Evolutionary conservation across 2,329 filamentous ascomycete species (phyloP).

Genomic region (Sarocladium kiliense): DNA sequence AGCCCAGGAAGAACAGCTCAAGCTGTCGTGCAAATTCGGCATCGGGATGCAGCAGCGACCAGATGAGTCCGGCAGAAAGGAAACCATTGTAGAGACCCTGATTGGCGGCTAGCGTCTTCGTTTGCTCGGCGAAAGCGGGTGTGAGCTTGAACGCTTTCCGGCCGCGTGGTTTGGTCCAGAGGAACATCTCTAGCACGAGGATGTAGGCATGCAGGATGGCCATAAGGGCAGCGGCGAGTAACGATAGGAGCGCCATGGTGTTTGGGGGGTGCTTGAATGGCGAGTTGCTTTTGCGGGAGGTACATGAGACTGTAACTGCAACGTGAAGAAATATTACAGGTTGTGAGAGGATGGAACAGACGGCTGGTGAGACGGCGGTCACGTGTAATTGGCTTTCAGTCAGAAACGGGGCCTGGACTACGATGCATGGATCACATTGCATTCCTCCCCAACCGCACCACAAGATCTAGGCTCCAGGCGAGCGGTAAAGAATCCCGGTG

Average conservation of each 20-base stretch:
- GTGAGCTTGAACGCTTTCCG: slow-evolving; percentile 38
- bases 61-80: slow-evolving; percentile 41
- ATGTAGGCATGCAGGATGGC: slow-evolving; percentile 43
- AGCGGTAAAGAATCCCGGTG: no score
- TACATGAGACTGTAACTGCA: background rate
- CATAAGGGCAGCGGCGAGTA: slow-evolving; percentile 30
- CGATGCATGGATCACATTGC: background rate
- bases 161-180: slow-evolving; percentile 42
- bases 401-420: background rate
- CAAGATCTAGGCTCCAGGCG: no score
- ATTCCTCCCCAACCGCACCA: background rate
- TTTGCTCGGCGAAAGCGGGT: slow-evolving; percentile 39
- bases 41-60: slow-evolving; percentile 41
- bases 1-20: slow-evolving; percentile 41
- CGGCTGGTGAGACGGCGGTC: no score
- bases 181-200: slow-evolving; percentile 42
- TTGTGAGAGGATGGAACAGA: no score
- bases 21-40: slow-evolving; percentile 36
- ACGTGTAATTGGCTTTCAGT: no score
- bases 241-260: slow-evolving; percentile 28
- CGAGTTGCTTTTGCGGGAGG: background rate
- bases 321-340: no score
- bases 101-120: slow-evolving; percentile 40
- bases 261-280: background rate
- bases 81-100: slow-evolving; percentile 51